Conservation (phyloP, 1,284 basidiomycete species). For the Xerocomus nothofagi region DNA sequence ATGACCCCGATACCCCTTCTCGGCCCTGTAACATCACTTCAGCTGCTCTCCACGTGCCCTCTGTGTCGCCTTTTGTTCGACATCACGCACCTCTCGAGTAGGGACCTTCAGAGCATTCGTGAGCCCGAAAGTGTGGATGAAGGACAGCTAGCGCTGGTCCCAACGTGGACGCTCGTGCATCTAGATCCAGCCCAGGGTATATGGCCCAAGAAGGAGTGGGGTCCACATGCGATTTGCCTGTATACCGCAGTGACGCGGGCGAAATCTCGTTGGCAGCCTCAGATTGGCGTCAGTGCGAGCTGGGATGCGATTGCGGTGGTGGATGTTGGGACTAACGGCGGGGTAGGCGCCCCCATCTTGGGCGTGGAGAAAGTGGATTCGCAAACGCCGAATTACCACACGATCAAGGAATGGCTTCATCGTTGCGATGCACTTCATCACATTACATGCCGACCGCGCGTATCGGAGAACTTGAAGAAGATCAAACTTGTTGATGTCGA, state of each 20-base stretch:
- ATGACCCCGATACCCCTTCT: not conserved
- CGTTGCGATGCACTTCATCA: not conserved
- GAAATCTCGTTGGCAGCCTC: not conserved
- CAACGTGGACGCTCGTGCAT: constrained; percentile 2
- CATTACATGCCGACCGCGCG: not conserved
- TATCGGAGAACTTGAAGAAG: not conserved
- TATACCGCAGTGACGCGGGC: constrained; percentile 1
- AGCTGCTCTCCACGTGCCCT: not conserved
- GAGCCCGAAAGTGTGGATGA: not conserved
- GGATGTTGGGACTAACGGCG: not conserved
- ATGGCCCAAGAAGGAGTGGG: not conserved
- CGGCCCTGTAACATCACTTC: not conserved
- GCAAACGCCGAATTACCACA: not conserved
- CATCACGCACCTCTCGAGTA: not conserved
- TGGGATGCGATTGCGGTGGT: not conserved
- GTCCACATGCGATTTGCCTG: not conserved
- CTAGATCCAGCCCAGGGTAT: not conserved
- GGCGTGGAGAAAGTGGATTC: not conserved
- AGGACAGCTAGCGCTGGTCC: constrained; percentile 1
- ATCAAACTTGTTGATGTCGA: not conserved
- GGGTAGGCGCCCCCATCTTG: not conserved
- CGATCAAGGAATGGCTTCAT: not conserved
- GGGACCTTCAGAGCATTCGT: not conserved
- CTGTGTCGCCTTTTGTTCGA: not conserved
- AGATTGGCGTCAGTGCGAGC: not conserved